phyloP scores from a whole-genome alignment of 2,329 filamentous ascomycete genomes.

The Aureobasidium sp. region DNA sequence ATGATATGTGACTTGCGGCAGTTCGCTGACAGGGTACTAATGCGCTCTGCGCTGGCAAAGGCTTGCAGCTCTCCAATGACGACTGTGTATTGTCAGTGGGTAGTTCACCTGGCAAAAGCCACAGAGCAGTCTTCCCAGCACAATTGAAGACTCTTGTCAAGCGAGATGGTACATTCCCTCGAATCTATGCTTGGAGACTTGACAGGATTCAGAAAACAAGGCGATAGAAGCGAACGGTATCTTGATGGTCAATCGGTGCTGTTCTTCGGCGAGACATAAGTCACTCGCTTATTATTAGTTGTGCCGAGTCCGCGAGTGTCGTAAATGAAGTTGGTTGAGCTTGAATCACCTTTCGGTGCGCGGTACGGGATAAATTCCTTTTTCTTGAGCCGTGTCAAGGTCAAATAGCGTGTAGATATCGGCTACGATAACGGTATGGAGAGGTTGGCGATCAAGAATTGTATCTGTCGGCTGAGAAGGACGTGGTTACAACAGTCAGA shows the following conservation, averaged over 20 bases:
- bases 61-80: neutral
- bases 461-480: neutral
- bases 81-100: neutral
- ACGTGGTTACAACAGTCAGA: neutral
- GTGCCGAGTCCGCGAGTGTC: neutral
- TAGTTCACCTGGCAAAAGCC: neutral
- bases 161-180: neutral
- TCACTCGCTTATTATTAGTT: neutral
- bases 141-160: neutral
- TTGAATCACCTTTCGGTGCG: neutral
- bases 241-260: neutral
- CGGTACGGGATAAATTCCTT: neutral
- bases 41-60: conserved; percentile 7
- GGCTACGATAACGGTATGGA: neutral
- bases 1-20: neutral
- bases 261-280: neutral
- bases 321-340: neutral
- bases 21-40: neutral
- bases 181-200: neutral
- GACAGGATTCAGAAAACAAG: neutral
- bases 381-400: neutral
- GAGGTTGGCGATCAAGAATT: neutral
- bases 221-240: neutral
- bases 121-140: neutral
- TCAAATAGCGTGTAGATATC: neutral